Percentiles rank a stretch among this genome's conserved stretches.
Evolutionary conservation across 179 eudicot species (phyloP).

Genomic region (Heliamphora pulchella): DNA sequence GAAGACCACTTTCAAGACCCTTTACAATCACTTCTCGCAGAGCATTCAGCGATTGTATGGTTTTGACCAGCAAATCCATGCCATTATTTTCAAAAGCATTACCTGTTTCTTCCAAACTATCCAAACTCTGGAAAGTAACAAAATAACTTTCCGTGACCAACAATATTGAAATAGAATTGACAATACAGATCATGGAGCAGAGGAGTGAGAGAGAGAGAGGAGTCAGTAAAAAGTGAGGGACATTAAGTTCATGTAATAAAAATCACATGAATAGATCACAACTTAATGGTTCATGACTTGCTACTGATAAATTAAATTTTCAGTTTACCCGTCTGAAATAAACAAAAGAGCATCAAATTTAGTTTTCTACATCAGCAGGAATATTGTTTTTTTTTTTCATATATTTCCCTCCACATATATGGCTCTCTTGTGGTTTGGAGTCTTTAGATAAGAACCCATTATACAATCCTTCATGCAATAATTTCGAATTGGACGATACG

Average conservation of each 20-base stretch:
- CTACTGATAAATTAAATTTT: neutral
- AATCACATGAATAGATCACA: neutral
- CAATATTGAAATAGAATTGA: neutral
- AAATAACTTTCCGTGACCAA: conserved; percentile 12
- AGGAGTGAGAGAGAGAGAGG: neutral
- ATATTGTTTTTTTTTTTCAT: neutral
- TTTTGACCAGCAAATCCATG: conserved; percentile 45
- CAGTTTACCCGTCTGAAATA: neutral
- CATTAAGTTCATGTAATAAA: neutral
- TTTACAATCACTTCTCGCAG: conserved; percentile 60
- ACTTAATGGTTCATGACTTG: neutral
- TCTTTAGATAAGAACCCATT: neutral
- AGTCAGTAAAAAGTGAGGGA: neutral
- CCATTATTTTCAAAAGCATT: conserved; percentile 27
- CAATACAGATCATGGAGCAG: neutral
- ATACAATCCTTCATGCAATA: neutral
- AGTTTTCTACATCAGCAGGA: neutral
- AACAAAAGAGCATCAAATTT: neutral
- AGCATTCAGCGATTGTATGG: conserved; percentile 49
- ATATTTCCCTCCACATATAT: too few species aligned
- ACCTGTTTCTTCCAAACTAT: conserved; percentile 35
- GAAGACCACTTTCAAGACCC: conserved; percentile 91
- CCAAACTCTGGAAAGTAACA: conserved; percentile 43
- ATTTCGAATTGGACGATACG: too few species aligned
- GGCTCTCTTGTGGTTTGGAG: neutral